These are phyloP conservation scores for Picochlorum sp. DNA, from an alignment of 139 green algal genomes.

Conservation along the genomic window DNA sequence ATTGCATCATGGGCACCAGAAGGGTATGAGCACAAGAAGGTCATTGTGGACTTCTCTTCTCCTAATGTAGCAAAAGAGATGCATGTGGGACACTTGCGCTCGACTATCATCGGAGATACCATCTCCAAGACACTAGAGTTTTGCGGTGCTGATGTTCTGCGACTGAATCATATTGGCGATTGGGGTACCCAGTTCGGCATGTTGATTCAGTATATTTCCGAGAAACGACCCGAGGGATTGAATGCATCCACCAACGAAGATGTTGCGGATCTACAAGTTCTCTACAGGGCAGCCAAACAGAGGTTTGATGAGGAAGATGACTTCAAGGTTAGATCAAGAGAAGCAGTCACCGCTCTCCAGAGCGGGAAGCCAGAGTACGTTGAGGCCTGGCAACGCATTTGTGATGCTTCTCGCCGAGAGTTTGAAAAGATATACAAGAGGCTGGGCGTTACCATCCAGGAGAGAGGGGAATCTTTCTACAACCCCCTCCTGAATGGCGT, in stretches of 20 bases:
- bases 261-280: conserved; percentile 62
- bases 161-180: conserved; percentile 96
- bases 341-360: conserved; percentile 85
- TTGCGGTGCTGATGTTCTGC: conserved; percentile 75
- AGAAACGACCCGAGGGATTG: conserved; percentile 50
- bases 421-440: conserved; percentile 84
- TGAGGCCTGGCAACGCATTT: conserved; percentile 82
- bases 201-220: conserved; percentile 87
- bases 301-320: conserved; percentile 93
- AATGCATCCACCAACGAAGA: conserved; percentile 47
- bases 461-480: conserved; percentile 95
- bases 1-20: conserved; percentile 35
- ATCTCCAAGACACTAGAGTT: conserved; percentile 74
- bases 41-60: conserved; percentile 92
- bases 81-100: conserved; percentile 96
- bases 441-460: conserved; percentile 68
- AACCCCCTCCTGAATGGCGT: conserved; percentile 78
- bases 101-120: conserved; percentile 93
- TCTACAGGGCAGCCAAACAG: conserved; percentile 68
- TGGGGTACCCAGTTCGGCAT: conserved; percentile 99
- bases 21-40: conserved; percentile 23
- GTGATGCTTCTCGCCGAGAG: conserved; percentile 75
- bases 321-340: conserved; percentile 84
- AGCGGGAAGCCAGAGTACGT: conserved; percentile 52
- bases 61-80: conserved; percentile 99